phyloP scores from a whole-genome alignment of 1,284 basidiomycete genomes.

The Ustanciosporium gigantosporum region DNA sequence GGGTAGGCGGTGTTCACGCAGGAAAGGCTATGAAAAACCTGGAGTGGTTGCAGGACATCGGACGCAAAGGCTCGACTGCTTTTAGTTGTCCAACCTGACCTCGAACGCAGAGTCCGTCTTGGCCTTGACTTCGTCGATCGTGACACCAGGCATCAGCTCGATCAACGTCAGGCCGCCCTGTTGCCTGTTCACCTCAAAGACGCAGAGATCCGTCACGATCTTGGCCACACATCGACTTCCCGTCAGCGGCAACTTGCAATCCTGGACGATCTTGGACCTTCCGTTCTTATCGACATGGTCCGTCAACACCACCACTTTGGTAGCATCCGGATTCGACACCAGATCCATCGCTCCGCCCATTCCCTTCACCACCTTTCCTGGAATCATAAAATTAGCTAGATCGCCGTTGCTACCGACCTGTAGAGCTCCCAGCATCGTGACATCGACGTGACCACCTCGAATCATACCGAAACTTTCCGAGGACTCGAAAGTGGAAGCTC shows the following conservation, averaged over 20 bases:
- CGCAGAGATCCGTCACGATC: constrained; percentile 86
- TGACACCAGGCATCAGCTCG: constrained; percentile 81
- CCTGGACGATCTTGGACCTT: constrained; percentile 79
- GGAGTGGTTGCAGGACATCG: too few relatives aligned
- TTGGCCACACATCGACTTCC: constrained; percentile 81
- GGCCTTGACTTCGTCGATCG: constrained; percentile 77
- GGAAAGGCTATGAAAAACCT: too few relatives aligned
- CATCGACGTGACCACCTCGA: constrained; percentile 87
- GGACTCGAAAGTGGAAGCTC: constrained; percentile 89
- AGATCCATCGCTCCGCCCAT: constrained; percentile 94
- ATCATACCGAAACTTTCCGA: constrained; percentile 94
- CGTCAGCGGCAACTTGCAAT: constrained; percentile 83
- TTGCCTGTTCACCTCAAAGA: constrained; percentile 82
- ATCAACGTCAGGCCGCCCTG: constrained; percentile 74
- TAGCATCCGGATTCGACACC: constrained; percentile 39
- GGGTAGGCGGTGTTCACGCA: too few relatives aligned
- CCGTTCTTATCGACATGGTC: constrained; percentile 90
- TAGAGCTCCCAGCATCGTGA: constrained; percentile 89
- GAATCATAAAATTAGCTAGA: constrained; percentile 97
- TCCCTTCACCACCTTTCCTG: constrained; percentile 75
- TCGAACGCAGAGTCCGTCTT: constrained; percentile 82
- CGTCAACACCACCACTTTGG: constrained; percentile 73
- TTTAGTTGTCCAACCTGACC: constrained; percentile 21
- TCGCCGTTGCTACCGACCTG: constrained; percentile 92
- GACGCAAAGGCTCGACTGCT: neutral